Conservation (phyloP, 2,329 filamentous ascomycete genomes). For the Aspergillus sclerotialis region DNA sequence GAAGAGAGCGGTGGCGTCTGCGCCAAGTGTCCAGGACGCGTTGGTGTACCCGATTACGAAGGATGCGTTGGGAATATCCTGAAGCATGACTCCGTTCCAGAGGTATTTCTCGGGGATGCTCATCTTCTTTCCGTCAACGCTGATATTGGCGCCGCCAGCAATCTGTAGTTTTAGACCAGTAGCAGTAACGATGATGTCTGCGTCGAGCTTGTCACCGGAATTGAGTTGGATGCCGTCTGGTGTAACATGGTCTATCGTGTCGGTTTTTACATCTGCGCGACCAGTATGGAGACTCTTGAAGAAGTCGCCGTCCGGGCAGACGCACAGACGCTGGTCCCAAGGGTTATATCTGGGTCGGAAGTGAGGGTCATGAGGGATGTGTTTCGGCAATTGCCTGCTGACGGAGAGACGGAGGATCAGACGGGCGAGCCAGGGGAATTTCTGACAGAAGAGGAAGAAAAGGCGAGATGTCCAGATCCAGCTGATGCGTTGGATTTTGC, state of each 20-base stretch:
- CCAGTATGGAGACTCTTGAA: constrained; percentile 46
- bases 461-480: constrained; percentile 43
- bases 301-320: constrained; percentile 57
- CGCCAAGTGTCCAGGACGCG: constrained; percentile 40
- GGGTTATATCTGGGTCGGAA: constrained; percentile 60
- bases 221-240: constrained; percentile 43
- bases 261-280: constrained; percentile 49
- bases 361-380: constrained; percentile 52
- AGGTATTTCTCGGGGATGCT: constrained; percentile 29
- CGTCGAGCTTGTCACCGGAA: constrained; percentile 34
- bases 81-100: constrained; percentile 39
- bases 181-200: constrained; percentile 40
- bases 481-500: constrained; percentile 37
- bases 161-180: constrained; percentile 38
- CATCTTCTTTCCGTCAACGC: constrained; percentile 32
- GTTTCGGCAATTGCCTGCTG: constrained; percentile 46
- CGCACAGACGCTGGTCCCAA: constrained; percentile 69
- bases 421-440: constrained; percentile 47
- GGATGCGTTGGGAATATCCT: constrained; percentile 37
- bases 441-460: constrained; percentile 47
- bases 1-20: constrained; percentile 37
- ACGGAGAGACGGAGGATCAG: constrained; percentile 42
- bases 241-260: constrained; percentile 46
- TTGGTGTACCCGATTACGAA: constrained; percentile 40
- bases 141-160: constrained; percentile 28